These are phyloP conservation scores for Penicillium sp. DNA, from an alignment of 2,329 filamentous ascomycete species.

Conservation along the genomic window DNA sequence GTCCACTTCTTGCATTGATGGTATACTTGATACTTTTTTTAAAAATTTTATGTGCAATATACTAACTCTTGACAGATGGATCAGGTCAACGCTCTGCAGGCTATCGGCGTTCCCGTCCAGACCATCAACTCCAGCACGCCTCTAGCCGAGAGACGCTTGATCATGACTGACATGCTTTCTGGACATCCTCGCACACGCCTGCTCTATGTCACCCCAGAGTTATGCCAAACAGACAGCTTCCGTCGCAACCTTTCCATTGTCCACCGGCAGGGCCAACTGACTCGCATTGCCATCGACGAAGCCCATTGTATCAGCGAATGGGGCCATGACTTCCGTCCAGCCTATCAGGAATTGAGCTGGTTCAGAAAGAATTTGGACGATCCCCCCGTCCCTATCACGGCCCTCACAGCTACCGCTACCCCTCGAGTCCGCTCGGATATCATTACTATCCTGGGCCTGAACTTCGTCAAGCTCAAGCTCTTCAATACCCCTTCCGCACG, in stretches of 20 bases:
- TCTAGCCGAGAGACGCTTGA: constrained; percentile 66
- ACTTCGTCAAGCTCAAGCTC: constrained; percentile 66
- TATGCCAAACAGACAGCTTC: constrained; percentile 79
- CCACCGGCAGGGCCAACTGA: constrained; percentile 81
- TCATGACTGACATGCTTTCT: constrained; percentile 81
- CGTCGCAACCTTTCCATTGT: constrained; percentile 75
- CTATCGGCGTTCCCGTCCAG: constrained; percentile 77
- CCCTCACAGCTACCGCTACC: constrained; percentile 90
- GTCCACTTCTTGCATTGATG: constrained; percentile 88
- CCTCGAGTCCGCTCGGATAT: constrained; percentile 81
- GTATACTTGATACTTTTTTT: constrained; percentile 53
- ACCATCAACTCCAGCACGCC: constrained; percentile 86
- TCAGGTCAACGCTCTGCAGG: constrained; percentile 80
- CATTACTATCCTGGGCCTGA: constrained; percentile 73
- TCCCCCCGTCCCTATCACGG: constrained; percentile 87
- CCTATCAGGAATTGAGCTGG: constrained; percentile 86
- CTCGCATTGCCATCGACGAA: constrained; percentile 87
- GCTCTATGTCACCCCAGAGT: constrained; percentile 91
- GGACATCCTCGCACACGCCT: constrained; percentile 84
- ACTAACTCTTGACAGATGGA: constrained; percentile 68
- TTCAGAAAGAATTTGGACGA: constrained; percentile 71
- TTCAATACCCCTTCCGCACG: constrained; percentile 86
- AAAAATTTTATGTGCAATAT: background rate
- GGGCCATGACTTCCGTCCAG: constrained; percentile 95
- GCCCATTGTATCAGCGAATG: constrained; percentile 98